These are phyloP conservation scores for Pulchroboletus neoregius DNA, from an alignment of 1,284 basidiomycete genomes.

Conservation along the genomic window DNA sequence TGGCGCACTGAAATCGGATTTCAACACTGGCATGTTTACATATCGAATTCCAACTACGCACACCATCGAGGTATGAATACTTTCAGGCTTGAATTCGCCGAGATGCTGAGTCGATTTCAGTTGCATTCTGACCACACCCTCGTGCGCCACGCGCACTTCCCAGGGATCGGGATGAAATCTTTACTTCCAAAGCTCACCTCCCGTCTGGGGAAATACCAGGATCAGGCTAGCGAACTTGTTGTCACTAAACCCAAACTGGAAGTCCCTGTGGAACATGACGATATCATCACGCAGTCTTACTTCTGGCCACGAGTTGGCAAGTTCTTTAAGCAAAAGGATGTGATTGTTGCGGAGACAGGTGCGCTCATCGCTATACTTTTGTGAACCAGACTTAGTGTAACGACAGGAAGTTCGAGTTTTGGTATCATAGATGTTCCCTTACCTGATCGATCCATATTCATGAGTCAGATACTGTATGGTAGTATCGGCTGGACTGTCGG, in stretches of 20 bases:
- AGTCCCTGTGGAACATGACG: constrained; percentile 47
- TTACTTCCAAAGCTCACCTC: constrained; percentile 66
- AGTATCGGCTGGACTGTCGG: constrained; percentile 87
- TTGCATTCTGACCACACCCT: constrained; percentile 81
- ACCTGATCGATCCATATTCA: constrained; percentile 60
- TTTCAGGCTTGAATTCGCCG: background rate
- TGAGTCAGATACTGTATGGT: constrained; percentile 82
- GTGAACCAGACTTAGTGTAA: constrained; percentile 20
- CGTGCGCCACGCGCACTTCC: constrained; percentile 61
- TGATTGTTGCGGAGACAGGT: constrained; percentile 85
- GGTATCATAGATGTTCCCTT: constrained; percentile 76
- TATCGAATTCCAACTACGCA: constrained; percentile 61
- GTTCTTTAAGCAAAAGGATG: constrained; percentile 77
- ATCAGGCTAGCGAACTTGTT: constrained; percentile 38
- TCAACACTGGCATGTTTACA: constrained; percentile 86
- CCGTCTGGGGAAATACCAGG: constrained; percentile 44
- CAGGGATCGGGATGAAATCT: constrained; percentile 67
- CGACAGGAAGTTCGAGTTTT: constrained; percentile 54
- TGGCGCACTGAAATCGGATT: constrained; percentile 81
- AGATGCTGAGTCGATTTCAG: constrained; percentile 36
- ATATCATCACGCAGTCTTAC: constrained; percentile 69
- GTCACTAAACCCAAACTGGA: constrained; percentile 48
- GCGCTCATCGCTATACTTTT: background rate
- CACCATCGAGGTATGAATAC: constrained; percentile 54
- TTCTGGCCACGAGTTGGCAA: constrained; percentile 82